Conservation (phyloP, 2,329 filamentous ascomycete genomes). For the Verticillium alfalfae region DNA sequence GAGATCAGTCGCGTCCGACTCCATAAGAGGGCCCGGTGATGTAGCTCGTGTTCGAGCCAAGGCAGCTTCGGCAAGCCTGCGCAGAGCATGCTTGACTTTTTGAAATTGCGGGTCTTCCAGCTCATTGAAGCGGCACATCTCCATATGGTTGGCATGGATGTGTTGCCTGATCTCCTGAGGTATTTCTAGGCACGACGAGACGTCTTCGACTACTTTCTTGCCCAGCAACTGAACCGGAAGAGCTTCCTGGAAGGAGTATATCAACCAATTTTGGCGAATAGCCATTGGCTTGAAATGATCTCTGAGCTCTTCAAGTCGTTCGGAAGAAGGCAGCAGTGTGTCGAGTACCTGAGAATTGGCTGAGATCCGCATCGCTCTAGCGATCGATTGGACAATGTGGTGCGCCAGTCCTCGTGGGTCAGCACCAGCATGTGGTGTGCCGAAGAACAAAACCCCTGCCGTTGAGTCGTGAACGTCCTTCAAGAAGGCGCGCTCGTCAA, state of each 20-base stretch:
- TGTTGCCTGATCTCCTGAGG: slow-evolving; percentile 24
- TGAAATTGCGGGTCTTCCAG: slow-evolving; percentile 21
- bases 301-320: slow-evolving; percentile 22
- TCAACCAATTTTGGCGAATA: slow-evolving; percentile 19
- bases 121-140: slow-evolving; percentile 26
- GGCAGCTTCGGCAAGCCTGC: background rate
- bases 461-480: slow-evolving; percentile 15
- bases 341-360: slow-evolving; percentile 26
- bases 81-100: slow-evolving; percentile 16
- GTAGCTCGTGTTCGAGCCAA: background rate
- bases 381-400: slow-evolving; percentile 8
- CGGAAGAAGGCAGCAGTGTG: slow-evolving; percentile 23
- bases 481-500: slow-evolving; percentile 3
- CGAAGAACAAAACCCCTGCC: slow-evolving; percentile 23
- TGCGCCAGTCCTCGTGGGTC: slow-evolving; percentile 16
- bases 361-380: slow-evolving; percentile 11
- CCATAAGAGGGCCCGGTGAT: background rate
- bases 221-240: slow-evolving; percentile 3
- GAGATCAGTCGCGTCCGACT: background rate
- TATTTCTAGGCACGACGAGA: slow-evolving; percentile 25
- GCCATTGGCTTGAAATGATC: slow-evolving; percentile 23
- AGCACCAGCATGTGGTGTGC: slow-evolving; percentile 23
- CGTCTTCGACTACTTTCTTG: slow-evolving; percentile 26
- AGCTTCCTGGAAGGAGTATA: slow-evolving; percentile 29
- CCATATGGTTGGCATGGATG: slow-evolving; percentile 25